phyloP scores from a whole-genome alignment of 2,329 filamentous ascomycete genomes.

The Penicillium janthinellum region DNA sequence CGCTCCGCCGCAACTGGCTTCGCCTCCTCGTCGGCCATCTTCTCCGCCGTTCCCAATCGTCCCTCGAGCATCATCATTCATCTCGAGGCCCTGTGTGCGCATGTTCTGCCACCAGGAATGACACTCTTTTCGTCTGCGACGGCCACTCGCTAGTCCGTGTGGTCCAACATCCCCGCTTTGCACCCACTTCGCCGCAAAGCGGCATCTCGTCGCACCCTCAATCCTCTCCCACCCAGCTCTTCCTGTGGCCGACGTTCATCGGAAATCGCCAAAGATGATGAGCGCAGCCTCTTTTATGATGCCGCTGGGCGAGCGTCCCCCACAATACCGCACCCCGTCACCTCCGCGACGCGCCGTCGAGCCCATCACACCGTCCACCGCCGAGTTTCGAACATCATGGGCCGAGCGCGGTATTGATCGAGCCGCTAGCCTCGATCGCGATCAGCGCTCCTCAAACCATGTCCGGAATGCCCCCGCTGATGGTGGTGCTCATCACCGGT shows the following conservation, averaged over 20 bases:
- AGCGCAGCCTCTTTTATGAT: constrained; percentile 43
- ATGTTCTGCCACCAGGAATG: constrained; percentile 42
- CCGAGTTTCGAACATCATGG: constrained; percentile 35
- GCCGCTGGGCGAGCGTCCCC: constrained; percentile 40
- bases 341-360: constrained; percentile 51
- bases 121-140: constrained; percentile 40
- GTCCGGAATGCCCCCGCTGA: constrained; percentile 24
- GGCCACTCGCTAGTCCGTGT: constrained; percentile 45
- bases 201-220: constrained; percentile 30
- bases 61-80: constrained; percentile 21
- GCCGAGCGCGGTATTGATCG: constrained; percentile 31
- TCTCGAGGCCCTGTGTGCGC: constrained; percentile 30
- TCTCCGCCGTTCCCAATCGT: constrained; percentile 21
- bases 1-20: constrained; percentile 22
- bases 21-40: constrained; percentile 19
- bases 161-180: constrained; percentile 45
- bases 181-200: constrained; percentile 39
- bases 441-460: constrained; percentile 25
- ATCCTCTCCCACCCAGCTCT: constrained; percentile 17
- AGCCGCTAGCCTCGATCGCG: constrained; percentile 29
- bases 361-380: constrained; percentile 45
- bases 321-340: constrained; percentile 50
- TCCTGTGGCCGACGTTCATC: constrained; percentile 8
- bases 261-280: constrained; percentile 36
- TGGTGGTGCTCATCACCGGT: constrained; percentile 30